Conservation (phyloP, 139 green algal species). For the Choricystis sp. region DNA sequence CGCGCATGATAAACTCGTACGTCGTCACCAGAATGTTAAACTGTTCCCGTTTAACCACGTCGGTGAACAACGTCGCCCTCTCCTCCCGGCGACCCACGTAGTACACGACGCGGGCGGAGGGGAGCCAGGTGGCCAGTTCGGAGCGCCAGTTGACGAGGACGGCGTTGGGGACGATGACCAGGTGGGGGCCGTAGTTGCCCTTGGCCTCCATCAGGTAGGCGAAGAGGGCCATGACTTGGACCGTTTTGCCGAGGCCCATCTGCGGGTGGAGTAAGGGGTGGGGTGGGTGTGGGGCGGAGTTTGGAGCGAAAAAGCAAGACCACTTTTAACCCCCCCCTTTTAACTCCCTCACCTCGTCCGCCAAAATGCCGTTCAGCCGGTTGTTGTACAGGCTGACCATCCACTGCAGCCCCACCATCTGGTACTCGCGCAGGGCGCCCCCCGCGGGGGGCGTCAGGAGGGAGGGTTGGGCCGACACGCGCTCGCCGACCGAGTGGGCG, state of each 20-base stretch:
- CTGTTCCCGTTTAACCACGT: slow-evolving; percentile 40
- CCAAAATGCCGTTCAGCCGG: slow-evolving; percentile 90
- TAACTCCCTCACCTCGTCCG: slow-evolving; percentile 74
- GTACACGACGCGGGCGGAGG: slow-evolving; percentile 42
- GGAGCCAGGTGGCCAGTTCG: slow-evolving; percentile 84
- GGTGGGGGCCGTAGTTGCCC: slow-evolving; percentile 80
- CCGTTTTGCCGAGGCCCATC: slow-evolving; percentile 86
- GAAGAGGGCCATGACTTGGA: slow-evolving; percentile 92
- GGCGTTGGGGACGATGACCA: slow-evolving; percentile 96
- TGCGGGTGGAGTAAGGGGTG: too few relatives aligned
- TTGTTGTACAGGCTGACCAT: slow-evolving; percentile 96
- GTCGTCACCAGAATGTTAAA: slow-evolving; percentile 98
- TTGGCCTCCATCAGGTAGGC: slow-evolving; percentile 92
- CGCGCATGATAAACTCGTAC: slow-evolving; percentile 95
- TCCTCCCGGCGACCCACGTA: slow-evolving; percentile 64
- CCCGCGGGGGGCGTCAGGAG: slow-evolving; percentile 40
- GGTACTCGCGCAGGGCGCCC: slow-evolving; percentile 76
- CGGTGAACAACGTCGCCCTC: slow-evolving; percentile 41
- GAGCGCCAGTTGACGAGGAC: slow-evolving; percentile 95
- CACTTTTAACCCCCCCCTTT: not conserved
- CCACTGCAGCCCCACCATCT: slow-evolving; percentile 88
- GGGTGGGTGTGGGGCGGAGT: too few relatives aligned
- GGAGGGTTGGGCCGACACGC: slow-evolving; percentile 43
- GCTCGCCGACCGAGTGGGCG: slow-evolving; percentile 45
- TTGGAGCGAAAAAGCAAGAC: too few relatives aligned